Percentiles rank a stretch among this genome's conserved stretches.
These are phyloP conservation scores for Eimeria maxima DNA, from an alignment of 169 alveolate genomes.

Conservation along the genomic window DNA sequence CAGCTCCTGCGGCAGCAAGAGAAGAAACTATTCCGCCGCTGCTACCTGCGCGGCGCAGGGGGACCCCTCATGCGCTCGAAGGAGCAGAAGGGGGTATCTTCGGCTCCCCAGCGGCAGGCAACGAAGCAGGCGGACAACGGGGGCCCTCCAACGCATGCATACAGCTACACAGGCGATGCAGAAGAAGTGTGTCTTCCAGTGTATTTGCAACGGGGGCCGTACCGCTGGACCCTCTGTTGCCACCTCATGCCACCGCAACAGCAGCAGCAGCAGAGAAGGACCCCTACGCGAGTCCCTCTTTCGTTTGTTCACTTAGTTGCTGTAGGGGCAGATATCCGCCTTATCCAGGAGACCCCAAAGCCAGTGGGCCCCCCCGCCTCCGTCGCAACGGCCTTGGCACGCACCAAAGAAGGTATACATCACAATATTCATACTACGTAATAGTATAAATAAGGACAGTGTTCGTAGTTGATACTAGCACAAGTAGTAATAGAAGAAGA, in stretches of 20 bases:
- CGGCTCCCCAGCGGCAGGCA: neutral
- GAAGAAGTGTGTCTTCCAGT: constrained; percentile 23
- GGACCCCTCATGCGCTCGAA: neutral
- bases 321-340: neutral
- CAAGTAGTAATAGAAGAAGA: too few relatives aligned
- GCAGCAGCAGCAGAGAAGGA: neutral
- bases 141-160: neutral
- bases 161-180: neutral
- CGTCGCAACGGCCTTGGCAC: neutral
- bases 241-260: neutral
- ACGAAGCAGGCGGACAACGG: neutral
- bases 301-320: constrained; percentile 6
- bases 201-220: constrained; percentile 18
- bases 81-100: neutral
- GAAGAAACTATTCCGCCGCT: constrained; percentile 5
- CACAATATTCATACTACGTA: neutral
- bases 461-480: too few relatives aligned
- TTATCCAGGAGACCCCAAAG: neutral
- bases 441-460: too few relatives aligned
- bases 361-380: constrained; percentile 9
- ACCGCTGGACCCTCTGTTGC: constrained; percentile 45
- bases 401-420: neutral
- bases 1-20: constrained; percentile 45
- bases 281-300: neutral
- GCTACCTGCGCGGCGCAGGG: neutral